A percentile compares a stretch with the other conserved stretches of the same genome.
Evolutionary conservation across 768 basidiomycete genomes (phyloP).

Genomic region (Collybia sp.): DNA sequence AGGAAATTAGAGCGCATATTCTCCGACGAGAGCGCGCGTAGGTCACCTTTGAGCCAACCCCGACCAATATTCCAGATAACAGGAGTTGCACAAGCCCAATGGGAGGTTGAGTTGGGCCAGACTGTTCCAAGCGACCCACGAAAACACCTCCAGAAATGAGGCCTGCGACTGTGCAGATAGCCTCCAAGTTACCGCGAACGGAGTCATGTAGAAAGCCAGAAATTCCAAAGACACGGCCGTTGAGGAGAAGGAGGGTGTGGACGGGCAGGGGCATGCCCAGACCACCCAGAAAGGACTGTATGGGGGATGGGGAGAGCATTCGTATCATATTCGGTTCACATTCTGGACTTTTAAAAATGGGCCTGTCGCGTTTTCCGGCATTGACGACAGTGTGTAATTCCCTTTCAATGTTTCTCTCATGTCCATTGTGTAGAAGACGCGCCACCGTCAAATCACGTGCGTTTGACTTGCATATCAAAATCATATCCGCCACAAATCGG

Average conservation of each 20-base stretch:
- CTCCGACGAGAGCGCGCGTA: not conserved
- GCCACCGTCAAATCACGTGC: too few relatives aligned
- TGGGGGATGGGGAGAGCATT: constrained; percentile 39
- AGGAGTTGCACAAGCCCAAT: constrained; percentile 24
- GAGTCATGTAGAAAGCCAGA: constrained; percentile 57
- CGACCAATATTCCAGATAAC: constrained; percentile 51
- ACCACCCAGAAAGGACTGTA: constrained; percentile 54
- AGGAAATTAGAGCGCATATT: constrained; percentile 3
- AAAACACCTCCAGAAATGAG: constrained; percentile 44
- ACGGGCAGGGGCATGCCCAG: constrained; percentile 46
- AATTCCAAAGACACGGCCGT: constrained; percentile 54
- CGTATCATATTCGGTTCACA: constrained; percentile 1
- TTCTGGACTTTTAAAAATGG: not conserved
- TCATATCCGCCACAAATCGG: too few relatives aligned
- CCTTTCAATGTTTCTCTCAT: too few relatives aligned
- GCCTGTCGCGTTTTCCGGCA: constrained; percentile 7
- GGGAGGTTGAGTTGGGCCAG: constrained; percentile 20
- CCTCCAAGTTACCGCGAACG: constrained; percentile 38
- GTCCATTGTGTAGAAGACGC: too few relatives aligned
- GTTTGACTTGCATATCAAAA: too few relatives aligned
- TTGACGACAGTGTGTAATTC: not conserved
- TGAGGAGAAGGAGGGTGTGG: constrained; percentile 47
- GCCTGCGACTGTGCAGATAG: constrained; percentile 35
- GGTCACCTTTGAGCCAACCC: constrained; percentile 50
- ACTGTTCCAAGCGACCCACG: constrained; percentile 35